These are phyloP conservation scores for Starmerella bombicola DNA, from an alignment of 805 yeast species.

Conservation along the genomic window DNA sequence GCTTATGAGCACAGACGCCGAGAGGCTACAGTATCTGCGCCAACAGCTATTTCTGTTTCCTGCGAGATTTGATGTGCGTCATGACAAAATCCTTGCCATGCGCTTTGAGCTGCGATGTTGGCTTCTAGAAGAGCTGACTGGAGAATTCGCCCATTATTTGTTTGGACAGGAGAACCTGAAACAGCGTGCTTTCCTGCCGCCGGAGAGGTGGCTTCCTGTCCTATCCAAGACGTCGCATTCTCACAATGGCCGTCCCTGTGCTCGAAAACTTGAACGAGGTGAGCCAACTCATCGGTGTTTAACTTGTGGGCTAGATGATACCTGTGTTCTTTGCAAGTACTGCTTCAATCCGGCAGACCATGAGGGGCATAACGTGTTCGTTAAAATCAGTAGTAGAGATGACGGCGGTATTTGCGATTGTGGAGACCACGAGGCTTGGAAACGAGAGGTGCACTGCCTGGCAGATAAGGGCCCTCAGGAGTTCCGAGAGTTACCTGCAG, in stretches of 20 bases:
- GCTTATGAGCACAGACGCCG: too few relatives aligned
- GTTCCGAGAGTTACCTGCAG: slow-evolving; percentile 33
- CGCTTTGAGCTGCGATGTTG: slow-evolving; percentile 30
- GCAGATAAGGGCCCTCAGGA: slow-evolving; percentile 26
- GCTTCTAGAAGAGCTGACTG: slow-evolving; percentile 35
- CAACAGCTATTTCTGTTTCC: too few relatives aligned
- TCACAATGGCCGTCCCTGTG: slow-evolving; percentile 63
- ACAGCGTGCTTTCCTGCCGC: slow-evolving; percentile 6
- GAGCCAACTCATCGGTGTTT: slow-evolving; percentile 69
- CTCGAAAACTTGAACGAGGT: slow-evolving; percentile 57
- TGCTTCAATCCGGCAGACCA: slow-evolving; percentile 66
- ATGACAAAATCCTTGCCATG: slow-evolving; percentile 21
- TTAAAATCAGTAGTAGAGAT: slow-evolving; percentile 44
- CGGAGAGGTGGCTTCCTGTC: slow-evolving; percentile 21
- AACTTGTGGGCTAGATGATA: slow-evolving; percentile 69
- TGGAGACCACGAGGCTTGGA: slow-evolving; percentile 83
- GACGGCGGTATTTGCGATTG: slow-evolving; percentile 80
- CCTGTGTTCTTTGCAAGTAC: slow-evolving; percentile 67
- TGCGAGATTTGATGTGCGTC: slow-evolving; percentile 22
- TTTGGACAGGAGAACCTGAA: slow-evolving; percentile 12
- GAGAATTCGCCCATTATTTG: slow-evolving; percentile 17
- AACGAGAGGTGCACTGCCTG: slow-evolving; percentile 39
- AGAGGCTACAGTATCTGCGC: too few relatives aligned
- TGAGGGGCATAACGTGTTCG: slow-evolving; percentile 56
- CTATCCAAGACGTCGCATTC: slow-evolving; percentile 21